Evolutionary conservation across 257 asterid species (phyloP), one percentile per base, ranked within the genome.

Genomic region (Orobanche coerulescens): DNA sequence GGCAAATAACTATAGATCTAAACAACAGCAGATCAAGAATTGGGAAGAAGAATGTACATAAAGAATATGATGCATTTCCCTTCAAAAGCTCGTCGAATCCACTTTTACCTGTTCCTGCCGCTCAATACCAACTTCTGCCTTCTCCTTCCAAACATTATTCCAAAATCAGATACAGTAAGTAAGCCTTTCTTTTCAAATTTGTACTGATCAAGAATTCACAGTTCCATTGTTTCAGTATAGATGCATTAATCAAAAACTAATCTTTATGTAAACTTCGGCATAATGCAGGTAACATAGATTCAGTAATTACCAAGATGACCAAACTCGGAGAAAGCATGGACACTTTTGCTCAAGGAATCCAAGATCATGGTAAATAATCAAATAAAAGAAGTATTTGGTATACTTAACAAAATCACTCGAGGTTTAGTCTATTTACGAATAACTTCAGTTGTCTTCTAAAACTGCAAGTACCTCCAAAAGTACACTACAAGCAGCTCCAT

Each of bases 281-380:
- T 46, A 11, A 55, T 74, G 73, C 76, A 78, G 76, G 76, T 31
- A 71, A 44, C 58, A 52, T 33, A 20, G 31, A 66, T 42, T 62
- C 64, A 42, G 67, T 71, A 43, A 67, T 71, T 18, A 44, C 68
- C 31, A 78, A 53, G 70, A 72, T 66, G 73, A 73, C 66, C 56
- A 79, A 68, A 63, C 65, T 75, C 0, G 73, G 81, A 52, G 68
- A 62, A 57, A 71, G 47, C 44, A 54, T 76, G 64, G 88, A 81
- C 15, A 24, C 9, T 53, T 75, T 78, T 28, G 74, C 79, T 18
- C 72, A 71, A 66, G 81, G 75, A 61, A 72, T 79, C 70, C 68
- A 66, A 6, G 78, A 74, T 58, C 80, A 74, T 4, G 62, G 78
- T 78, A 56, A 71, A 26, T 40, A 40, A 3, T 47, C 2, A n/a